Percentiles rank a stretch among this genome's conserved stretches.
These are phyloP conservation scores for Adansonia grandidieri DNA, from an alignment of 441 rosid genomes.

Conservation along the genomic window DNA sequence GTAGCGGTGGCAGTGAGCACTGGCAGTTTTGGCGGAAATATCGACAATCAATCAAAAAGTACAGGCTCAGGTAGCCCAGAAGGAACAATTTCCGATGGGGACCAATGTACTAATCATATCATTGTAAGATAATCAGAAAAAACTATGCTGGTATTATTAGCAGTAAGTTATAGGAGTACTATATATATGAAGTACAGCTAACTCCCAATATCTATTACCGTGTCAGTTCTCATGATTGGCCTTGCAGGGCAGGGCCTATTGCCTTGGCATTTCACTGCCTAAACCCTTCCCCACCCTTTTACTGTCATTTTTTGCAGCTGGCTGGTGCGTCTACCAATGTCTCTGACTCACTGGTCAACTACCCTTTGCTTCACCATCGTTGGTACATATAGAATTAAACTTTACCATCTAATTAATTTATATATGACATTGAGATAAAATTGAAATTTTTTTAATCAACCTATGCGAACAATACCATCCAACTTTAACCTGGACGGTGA, in stretches of 20 bases:
- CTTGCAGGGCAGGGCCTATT: not conserved
- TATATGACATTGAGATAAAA: too few species aligned
- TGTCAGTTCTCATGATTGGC: constrained; percentile 20
- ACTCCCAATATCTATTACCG: not conserved
- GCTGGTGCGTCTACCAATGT: not conserved
- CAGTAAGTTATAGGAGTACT: not conserved
- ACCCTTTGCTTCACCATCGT: not conserved
- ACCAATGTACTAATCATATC: not conserved
- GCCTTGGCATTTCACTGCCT: not conserved
- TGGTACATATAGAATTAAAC: not conserved
- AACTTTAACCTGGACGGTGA: too few species aligned
- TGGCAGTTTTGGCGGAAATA: not conserved
- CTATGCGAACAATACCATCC: too few species aligned
- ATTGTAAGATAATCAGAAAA: not conserved
- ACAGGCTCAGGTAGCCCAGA: not conserved
- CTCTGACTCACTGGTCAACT: not conserved
- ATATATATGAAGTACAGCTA: constrained; percentile 14
- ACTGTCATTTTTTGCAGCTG: not conserved
- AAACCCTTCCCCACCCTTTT: not conserved
- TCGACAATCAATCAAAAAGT: constrained; percentile 1
- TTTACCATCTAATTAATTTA: not conserved
- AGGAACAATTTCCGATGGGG: not conserved
- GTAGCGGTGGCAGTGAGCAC: not conserved
- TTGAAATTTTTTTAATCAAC: too few species aligned
- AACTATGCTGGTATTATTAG: not conserved